Conservation (phyloP, 345 rosid genomes). For the Odontarrhena argentea region DNA sequence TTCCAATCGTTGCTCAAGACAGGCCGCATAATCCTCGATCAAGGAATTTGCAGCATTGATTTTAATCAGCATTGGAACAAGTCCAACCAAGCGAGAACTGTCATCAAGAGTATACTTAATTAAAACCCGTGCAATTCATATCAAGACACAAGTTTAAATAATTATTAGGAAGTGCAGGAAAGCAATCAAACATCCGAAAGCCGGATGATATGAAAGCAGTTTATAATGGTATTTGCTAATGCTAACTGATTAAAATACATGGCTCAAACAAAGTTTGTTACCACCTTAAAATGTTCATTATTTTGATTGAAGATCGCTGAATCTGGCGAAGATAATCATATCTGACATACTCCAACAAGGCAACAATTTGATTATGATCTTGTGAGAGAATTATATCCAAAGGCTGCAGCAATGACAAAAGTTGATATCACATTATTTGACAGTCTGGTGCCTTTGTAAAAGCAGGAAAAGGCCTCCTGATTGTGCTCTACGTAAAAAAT, state of each 20-base stretch:
- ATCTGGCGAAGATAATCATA: constrained; percentile 78
- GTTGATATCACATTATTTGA: constrained; percentile 16
- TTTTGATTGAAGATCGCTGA: constrained; percentile 80
- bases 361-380: constrained; percentile 83
- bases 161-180: constrained; percentile 8
- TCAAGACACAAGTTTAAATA: constrained; percentile 8
- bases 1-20: constrained; percentile 81
- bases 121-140: constrained; percentile 15
- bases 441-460: constrained; percentile 13
- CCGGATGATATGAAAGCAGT: constrained; percentile 15
- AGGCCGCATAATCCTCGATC: constrained; percentile 88
- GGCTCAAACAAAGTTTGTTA: constrained; percentile 17
- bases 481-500: not conserved
- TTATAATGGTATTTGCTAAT: constrained; percentile 16
- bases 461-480: constrained; percentile 1
- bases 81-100: constrained; percentile 94
- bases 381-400: constrained; percentile 90
- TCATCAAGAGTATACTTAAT: constrained; percentile 30
- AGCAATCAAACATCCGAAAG: constrained; percentile 18
- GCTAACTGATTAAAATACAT: constrained; percentile 2
- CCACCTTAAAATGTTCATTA: constrained; percentile 86
- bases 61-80: constrained; percentile 79
- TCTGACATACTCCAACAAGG: constrained; percentile 89
- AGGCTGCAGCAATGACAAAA: constrained; percentile 61
- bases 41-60: constrained; percentile 67